Conservation (phyloP, 2,329 filamentous ascomycete genomes). For the Tolypocladium amazonense region DNA sequence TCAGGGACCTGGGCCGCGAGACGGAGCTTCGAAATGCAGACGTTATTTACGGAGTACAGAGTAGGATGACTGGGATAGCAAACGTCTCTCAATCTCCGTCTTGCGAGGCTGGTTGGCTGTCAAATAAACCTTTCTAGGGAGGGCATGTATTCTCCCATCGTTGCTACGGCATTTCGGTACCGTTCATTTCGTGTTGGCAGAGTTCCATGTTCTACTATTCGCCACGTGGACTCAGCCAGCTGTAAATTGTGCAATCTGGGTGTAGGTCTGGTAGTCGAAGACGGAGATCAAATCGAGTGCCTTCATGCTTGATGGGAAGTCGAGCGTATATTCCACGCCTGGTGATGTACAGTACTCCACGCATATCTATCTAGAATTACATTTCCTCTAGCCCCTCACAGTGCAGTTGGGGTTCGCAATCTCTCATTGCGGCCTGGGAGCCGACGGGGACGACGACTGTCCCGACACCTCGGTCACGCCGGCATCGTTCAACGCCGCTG, state of each 20-base stretch:
- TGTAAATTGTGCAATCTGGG: not conserved
- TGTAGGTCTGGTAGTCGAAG: not conserved
- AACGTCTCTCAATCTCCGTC: not conserved
- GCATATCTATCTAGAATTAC: not conserved
- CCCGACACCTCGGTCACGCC: constrained; percentile 22
- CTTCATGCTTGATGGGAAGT: not conserved
- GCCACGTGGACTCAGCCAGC: not conserved
- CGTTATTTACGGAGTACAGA: too few relatives aligned
- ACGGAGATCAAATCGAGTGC: not conserved
- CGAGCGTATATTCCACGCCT: not conserved
- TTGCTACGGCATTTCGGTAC: not conserved
- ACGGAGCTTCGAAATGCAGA: not conserved
- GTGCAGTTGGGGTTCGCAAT: not conserved
- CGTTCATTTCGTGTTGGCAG: not conserved
- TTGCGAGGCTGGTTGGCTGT: not conserved
- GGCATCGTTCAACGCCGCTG: constrained; percentile 25
- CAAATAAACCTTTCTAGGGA: not conserved
- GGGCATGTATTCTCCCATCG: not conserved
- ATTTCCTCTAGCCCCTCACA: not conserved
- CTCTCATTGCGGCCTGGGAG: constrained; percentile 1
- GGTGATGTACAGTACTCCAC: not conserved
- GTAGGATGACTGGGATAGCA: not conserved
- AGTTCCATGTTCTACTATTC: not conserved
- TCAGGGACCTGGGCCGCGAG: not conserved
- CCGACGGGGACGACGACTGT: constrained; percentile 7